Evolutionary conservation across 108 stramenopile genomes (phyloP).

Genomic region (Fragilariopsis cylindrus): DNA sequence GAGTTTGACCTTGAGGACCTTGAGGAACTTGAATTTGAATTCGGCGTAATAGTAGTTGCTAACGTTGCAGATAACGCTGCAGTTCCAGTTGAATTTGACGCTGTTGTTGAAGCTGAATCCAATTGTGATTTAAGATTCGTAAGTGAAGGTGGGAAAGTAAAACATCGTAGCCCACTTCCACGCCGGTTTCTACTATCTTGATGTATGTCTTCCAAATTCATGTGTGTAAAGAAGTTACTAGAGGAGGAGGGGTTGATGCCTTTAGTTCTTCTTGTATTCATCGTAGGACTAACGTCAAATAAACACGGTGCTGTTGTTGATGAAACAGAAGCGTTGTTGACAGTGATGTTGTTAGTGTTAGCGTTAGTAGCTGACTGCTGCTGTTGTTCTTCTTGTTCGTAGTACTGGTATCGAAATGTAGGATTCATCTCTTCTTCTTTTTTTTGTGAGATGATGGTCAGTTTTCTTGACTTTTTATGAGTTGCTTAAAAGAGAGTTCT

Average conservation of each 20-base stretch:
- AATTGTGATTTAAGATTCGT: not conserved
- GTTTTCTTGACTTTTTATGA: no score
- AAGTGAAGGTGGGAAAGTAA: not conserved
- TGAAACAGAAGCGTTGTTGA: not conserved
- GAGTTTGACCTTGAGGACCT: no score
- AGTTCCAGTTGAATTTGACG: not conserved
- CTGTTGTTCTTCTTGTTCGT: not conserved
- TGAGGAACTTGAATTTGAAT: no score
- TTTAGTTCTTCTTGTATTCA: not conserved
- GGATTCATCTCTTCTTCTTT: not conserved
- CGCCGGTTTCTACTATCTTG: not conserved
- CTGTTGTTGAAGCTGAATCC: not conserved
- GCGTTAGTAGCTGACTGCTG: not conserved
- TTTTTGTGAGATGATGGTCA: no score
- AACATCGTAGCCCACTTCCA: not conserved
- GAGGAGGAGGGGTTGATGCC: not conserved
- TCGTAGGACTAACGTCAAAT: not conserved
- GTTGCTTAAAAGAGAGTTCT: no score
- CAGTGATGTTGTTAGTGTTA: not conserved
- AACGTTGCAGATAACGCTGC: no score
- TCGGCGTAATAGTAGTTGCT: no score
- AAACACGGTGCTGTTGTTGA: not conserved
- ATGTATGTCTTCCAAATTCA: not conserved
- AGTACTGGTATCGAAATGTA: not conserved
- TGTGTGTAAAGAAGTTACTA: not conserved